Percentiles rank a stretch among this genome's conserved stretches.
phyloP scores from a whole-genome alignment of 805 yeast species.

The Hanseniaspora vineae region DNA sequence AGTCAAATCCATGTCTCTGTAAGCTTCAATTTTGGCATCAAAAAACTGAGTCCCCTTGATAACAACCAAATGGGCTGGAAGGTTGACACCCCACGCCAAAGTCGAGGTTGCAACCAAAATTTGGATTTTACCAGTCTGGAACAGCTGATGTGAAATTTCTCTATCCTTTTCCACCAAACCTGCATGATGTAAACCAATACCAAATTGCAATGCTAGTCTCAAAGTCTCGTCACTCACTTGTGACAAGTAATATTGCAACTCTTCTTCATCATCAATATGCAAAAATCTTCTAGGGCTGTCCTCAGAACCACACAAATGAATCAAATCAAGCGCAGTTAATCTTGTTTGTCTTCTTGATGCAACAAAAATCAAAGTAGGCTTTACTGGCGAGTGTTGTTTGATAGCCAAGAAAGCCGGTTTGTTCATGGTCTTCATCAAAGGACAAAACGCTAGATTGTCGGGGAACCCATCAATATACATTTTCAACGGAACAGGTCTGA shows the following conservation, averaged over 20 bases:
- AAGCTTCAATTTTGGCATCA: constrained; percentile 89
- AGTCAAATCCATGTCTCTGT: constrained; percentile 82
- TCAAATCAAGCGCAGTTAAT: constrained; percentile 65
- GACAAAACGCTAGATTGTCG: constrained; percentile 67
- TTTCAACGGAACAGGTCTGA: constrained; percentile 86
- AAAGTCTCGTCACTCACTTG: constrained; percentile 82
- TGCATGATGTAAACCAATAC: constrained; percentile 94
- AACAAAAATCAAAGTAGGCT: constrained; percentile 91
- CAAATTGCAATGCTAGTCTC: constrained; percentile 54
- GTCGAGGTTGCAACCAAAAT: constrained; percentile 94
- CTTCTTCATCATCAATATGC: constrained; percentile 58
- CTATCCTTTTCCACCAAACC: constrained; percentile 89
- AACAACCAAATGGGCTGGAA: constrained; percentile 97
- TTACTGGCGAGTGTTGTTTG: constrained; percentile 83
- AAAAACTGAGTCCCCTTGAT: constrained; percentile 95
- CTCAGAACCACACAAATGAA: constrained; percentile 54
- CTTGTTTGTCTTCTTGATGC: constrained; percentile 91
- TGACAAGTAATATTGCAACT: constrained; percentile 67
- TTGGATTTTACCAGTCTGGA: constrained; percentile 69
- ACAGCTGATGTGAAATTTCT: constrained; percentile 76
- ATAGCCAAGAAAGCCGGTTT: constrained; percentile 86
- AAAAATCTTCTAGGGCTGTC: constrained; percentile 53
- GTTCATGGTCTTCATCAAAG: constrained; percentile 53
- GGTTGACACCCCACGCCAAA: constrained; percentile 97
- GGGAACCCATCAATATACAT: constrained; percentile 83